Evolutionary conservation across 1,284 basidiomycete genomes (phyloP).

Genomic region (Caloboletus inedulis): DNA sequence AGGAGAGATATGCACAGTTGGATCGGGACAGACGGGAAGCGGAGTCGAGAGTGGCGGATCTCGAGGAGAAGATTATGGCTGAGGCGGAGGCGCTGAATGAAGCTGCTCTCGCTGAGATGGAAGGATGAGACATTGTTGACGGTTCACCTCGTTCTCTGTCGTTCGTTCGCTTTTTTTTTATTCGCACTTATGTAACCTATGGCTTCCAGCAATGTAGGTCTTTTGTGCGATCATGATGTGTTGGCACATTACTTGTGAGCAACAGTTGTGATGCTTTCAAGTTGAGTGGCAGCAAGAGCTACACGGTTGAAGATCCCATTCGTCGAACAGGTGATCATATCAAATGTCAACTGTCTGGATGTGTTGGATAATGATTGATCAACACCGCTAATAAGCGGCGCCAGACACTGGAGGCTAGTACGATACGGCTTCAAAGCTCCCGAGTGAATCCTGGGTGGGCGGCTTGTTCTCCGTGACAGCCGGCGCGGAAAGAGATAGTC

Average conservation of each 20-base stretch:
- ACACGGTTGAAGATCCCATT: neutral
- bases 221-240: neutral
- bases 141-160: neutral
- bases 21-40: constrained; percentile 69
- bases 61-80: constrained; percentile 75
- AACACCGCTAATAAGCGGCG: neutral
- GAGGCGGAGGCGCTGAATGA: constrained; percentile 84
- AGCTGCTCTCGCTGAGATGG: constrained; percentile 62
- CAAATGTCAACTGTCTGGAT: neutral
- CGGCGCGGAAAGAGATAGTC: neutral
- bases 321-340: neutral
- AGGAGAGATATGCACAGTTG: constrained; percentile 81
- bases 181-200: constrained; percentile 13
- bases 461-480: neutral
- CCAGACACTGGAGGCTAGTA: neutral
- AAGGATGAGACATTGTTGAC: constrained; percentile 30
- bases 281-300: neutral
- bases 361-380: neutral
- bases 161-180: too few relatives aligned
- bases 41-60: constrained; percentile 52
- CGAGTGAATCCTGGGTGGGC: neutral
- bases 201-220: neutral
- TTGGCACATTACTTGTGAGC: neutral
- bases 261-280: neutral
- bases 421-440: neutral